These are phyloP conservation scores for Sporothrix brasiliensis DNA, from an alignment of 2,329 filamentous ascomycete species.

Conservation along the genomic window DNA sequence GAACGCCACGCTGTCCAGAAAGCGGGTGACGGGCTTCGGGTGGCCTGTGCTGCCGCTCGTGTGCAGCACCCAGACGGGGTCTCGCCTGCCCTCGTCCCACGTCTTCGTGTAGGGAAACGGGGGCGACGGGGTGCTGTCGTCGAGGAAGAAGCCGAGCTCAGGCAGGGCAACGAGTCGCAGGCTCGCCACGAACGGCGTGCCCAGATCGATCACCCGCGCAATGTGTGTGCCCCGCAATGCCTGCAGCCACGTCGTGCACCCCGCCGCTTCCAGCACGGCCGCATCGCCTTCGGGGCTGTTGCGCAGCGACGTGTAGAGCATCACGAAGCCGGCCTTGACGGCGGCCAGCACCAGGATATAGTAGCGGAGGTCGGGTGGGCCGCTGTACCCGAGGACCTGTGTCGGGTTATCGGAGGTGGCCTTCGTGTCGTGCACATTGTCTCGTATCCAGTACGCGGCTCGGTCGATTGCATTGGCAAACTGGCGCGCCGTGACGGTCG, in stretches of 20 bases:
- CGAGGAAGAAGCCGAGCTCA: conserved; percentile 17
- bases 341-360: conserved; percentile 38
- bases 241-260: conserved; percentile 43
- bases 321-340: conserved; percentile 44
- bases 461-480: conserved; percentile 36
- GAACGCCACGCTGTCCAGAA: conserved; percentile 33
- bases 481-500: conserved; percentile 16
- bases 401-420: conserved; percentile 31
- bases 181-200: not conserved
- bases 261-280: conserved; percentile 49
- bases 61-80: conserved; percentile 49
- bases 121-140: not conserved
- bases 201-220: conserved; percentile 33
- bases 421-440: not conserved
- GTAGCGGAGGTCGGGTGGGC: conserved; percentile 44
- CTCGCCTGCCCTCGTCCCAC: conserved; percentile 49
- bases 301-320: conserved; percentile 45
- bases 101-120: conserved; percentile 30
- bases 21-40: conserved; percentile 49
- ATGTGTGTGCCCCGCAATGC: conserved; percentile 41
- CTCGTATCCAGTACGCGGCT: conserved; percentile 20
- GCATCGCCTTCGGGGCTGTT: conserved; percentile 52
- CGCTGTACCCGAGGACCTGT: conserved; percentile 52
- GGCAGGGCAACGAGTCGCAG: conserved; percentile 42
- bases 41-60: conserved; percentile 53